Evolutionary conservation across 2,329 filamentous ascomycete genomes (phyloP), one percentile per base, ranked within the genome.

Genomic region (Trichoderma pleuroti): DNA sequence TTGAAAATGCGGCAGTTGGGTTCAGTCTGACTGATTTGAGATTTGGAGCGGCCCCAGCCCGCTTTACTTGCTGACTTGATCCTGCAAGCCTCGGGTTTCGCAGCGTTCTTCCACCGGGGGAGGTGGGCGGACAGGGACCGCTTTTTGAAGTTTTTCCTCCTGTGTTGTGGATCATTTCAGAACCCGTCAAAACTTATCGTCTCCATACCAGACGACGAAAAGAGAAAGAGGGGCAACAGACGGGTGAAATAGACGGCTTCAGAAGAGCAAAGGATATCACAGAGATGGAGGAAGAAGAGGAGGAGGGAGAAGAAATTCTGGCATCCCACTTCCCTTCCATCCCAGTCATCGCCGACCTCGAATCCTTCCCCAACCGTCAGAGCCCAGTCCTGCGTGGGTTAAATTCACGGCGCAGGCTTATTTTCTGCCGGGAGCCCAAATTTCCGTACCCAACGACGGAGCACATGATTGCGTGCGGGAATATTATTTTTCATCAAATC

Each of bases 401-500:
- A 30, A 63, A 6, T 21, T 24, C 60, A 28, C 18, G 10, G 26
- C 24, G 60, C 36, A 46, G 26, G 42, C 21, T 28, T 32, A 52
- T 34, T 34, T 32, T 32, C 16, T 34, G 36, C 30, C 42, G 62
- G 62, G 16, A 5, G 62, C n/a, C 14, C 28, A 14, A 54, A 64
- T 64, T 34, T 54, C 62, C 62, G 62, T 34, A 24, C 46, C 46
- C 46, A 52, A 52, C 21, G 24, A 26, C 62, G 56, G 26, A 54
- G 21, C 30, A 12, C 57, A 64, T 49, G 34, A n/a, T 24, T 39
- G 52, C 52, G 36, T 67, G 18, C 46, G 64, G 64, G 36, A 59
- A 67, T 67, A 67, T 34, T 32, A 67, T 59, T 67, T 67, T 67
- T 42, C 64, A 67, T 67, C 64, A 30, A 67, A 67, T 67, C 64